Base-by-base conservation (phyloP, 176 grass and related monocot species). In the Oryza rufipogon region DNA sequence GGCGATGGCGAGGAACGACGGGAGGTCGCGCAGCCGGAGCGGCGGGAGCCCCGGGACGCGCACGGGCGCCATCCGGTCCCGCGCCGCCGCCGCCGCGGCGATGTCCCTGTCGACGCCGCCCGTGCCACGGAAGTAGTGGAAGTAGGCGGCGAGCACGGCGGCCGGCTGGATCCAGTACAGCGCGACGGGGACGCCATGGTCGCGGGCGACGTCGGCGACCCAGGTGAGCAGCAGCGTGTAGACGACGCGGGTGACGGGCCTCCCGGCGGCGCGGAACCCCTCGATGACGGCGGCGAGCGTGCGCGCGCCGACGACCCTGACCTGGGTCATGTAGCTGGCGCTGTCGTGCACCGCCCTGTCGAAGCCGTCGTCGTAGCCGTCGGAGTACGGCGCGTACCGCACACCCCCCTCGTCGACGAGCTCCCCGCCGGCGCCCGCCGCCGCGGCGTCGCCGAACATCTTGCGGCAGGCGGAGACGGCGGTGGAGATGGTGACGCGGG, bases 101-200 rank as follows among this genome's bases (percentile, higher is more conserved):
- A 96, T 73, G 60, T 82, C 47, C 42, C 44, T n/a, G 58, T 86
- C 85, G n/a, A 79, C 67, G 44, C 75, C 73, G 44, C 14, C 87
- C 22, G 85, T 87, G 67, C 73, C 85, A 16, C 41, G 93, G 86
- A 90, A 95, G 79, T 82, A 87, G 84, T 93, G 77, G 16, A 93
- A 60, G 84, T 89, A 89, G 2, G 56, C 52, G 26, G 93, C 90
- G 66, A 95, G 85, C 73, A 88, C 85, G 26, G 90, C 58, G 12
- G 79, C 87, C 7, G 88, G 87, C 54, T 95, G 93, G 72, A 95
- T 90, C 93, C 93, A 95, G 45, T 90, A 92, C 14, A 83, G 74
- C 42, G 86, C 61, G 17, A 46, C 41, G 28, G 90, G 93, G 2
- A 92, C 71, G 58, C 47, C 54, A 67, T 80, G 78, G 1, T 15